Conservation (phyloP, 2,329 filamentous ascomycete genomes). For the Polytolypa hystricis region DNA sequence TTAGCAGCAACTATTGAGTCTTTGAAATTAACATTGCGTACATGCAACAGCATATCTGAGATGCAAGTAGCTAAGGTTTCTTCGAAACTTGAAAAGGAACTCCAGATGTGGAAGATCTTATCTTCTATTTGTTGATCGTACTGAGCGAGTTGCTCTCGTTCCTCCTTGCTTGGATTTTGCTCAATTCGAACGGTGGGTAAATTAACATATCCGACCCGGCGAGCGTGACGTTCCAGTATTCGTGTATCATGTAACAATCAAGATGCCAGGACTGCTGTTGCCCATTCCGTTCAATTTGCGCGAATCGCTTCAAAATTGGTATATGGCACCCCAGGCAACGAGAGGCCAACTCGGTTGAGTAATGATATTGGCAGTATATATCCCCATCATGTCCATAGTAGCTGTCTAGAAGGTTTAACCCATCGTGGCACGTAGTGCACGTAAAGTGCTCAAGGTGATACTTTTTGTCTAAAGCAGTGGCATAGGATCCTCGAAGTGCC, state of each 20-base stretch:
- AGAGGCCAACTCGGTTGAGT: slow-evolving; percentile 94
- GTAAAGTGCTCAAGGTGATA: slow-evolving; percentile 99
- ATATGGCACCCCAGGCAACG: slow-evolving; percentile 94
- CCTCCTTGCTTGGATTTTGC: slow-evolving; percentile 55
- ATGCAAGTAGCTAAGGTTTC: slow-evolving; percentile 97
- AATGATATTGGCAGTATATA: slow-evolving; percentile 98
- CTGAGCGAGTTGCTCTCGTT: slow-evolving; percentile 64
- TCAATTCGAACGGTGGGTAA: slow-evolving; percentile 36
- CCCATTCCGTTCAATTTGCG: slow-evolving; percentile 95
- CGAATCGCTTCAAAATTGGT: slow-evolving; percentile 95
- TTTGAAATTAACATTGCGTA: slow-evolving; percentile 93
- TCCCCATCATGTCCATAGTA: slow-evolving; percentile 97
- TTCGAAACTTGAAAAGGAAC: slow-evolving; percentile 90
- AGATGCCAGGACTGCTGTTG: slow-evolving; percentile 99
- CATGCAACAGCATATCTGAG: slow-evolving; percentile 95
- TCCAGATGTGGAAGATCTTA: slow-evolving; percentile 97
- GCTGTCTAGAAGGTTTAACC: slow-evolving; percentile 96
- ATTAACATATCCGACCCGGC: slow-evolving; percentile 46
- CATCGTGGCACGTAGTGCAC: slow-evolving; percentile 88
- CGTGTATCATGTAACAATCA: slow-evolving; percentile 99
- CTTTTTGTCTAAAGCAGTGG: slow-evolving; percentile 92
- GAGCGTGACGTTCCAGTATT: slow-evolving; percentile 97
- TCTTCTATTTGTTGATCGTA: slow-evolving; percentile 94
- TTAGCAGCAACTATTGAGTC: slow-evolving; percentile 91
- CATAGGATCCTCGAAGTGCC: slow-evolving; percentile 90